A percentile compares a stretch with the other conserved stretches of the same genome.
Conservation (phyloP, 768 basidiomycete genomes). For the Lactarius psammicola region DNA sequence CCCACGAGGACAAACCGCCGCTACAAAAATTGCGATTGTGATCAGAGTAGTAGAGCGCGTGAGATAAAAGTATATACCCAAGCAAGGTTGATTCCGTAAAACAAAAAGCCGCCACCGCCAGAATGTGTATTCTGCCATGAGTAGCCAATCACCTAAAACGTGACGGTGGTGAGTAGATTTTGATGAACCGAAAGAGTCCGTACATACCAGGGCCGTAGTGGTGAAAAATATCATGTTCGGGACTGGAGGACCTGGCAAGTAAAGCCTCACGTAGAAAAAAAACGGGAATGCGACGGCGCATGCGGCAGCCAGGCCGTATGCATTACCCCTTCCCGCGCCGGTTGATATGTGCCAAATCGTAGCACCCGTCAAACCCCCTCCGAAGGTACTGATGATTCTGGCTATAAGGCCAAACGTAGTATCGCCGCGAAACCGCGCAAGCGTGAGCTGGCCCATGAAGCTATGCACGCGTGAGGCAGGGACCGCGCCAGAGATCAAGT, state of each 20-base stretch:
- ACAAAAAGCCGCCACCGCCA: constrained; percentile 47
- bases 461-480: constrained; percentile 36
- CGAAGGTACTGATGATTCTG: constrained; percentile 62
- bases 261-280: constrained; percentile 66
- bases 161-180: neutral
- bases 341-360: constrained; percentile 75
- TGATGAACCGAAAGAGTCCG: neutral
- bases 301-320: constrained; percentile 69
- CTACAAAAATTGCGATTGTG: constrained; percentile 35
- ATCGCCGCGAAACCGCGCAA: constrained; percentile 72
- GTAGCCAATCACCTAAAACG: constrained; percentile 65
- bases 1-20: constrained; percentile 67
- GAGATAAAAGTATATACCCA: constrained; percentile 49
- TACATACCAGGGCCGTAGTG: constrained; percentile 56
- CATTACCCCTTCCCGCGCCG: constrained; percentile 55
- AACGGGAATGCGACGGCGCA: constrained; percentile 69
- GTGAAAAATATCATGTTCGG: constrained; percentile 69
- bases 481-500: neutral
- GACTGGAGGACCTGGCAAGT: constrained; percentile 72
- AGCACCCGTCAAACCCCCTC: constrained; percentile 61
- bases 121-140: constrained; percentile 65
- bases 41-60: neutral
- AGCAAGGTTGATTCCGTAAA: constrained; percentile 63
- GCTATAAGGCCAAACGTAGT: constrained; percentile 64
- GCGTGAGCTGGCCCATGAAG: constrained; percentile 72